A percentile compares a stretch with the other conserved stretches of the same genome.
phyloP scores from a whole-genome alignment of 306 rosid species.

The Acacia confusa region DNA sequence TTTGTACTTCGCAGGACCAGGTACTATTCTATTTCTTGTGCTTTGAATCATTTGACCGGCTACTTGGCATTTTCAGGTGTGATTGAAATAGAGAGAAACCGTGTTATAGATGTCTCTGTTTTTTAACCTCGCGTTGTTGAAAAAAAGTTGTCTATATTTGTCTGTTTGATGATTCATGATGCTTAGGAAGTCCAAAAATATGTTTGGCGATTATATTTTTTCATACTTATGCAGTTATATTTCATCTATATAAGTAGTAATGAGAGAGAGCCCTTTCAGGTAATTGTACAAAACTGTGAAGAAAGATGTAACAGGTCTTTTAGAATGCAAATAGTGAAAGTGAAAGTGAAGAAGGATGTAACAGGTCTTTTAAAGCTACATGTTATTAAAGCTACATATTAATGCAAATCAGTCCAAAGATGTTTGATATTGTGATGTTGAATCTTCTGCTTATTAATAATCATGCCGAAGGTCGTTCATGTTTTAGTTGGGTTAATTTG shows the following conservation, averaged over 20 bases:
- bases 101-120: neutral
- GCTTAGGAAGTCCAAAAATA: neutral
- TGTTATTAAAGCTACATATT: no score
- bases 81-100: no score
- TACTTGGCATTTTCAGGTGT: no score
- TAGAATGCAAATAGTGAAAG: neutral
- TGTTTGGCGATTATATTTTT: neutral
- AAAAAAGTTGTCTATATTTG: neutral
- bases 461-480: neutral
- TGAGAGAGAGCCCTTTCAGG: neutral
- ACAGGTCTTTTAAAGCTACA: neutral
- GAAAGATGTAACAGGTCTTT: neutral
- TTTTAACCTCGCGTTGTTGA: neutral
- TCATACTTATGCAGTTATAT: neutral
- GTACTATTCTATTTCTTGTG: constrained; percentile 21
- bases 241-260: neutral
- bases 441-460: neutral
- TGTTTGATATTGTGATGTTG: neutral
- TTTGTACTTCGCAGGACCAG: constrained; percentile 30
- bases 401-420: neutral
- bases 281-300: neutral
- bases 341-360: neutral
- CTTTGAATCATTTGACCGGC: neutral
- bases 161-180: neutral
- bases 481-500: neutral